phyloP scores from a whole-genome alignment of 192 early-diverging fungal genomes.

The Entomortierella parvispora region DNA sequence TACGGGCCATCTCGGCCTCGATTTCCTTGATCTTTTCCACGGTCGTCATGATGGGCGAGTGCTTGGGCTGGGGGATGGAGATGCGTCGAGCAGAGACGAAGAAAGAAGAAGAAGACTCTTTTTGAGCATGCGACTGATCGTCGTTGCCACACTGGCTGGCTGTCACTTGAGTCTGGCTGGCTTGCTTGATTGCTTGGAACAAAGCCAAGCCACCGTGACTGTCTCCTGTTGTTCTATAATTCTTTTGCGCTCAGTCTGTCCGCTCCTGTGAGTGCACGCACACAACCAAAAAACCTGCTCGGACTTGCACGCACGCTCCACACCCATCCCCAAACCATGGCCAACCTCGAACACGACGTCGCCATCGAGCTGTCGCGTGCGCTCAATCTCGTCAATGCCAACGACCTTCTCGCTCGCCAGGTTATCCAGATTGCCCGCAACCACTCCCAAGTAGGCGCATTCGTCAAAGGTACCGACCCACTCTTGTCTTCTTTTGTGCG shows the following conservation, averaged over 20 bases:
- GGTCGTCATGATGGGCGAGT: constrained; percentile 42
- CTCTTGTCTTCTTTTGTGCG: neutral
- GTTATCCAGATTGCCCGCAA: constrained; percentile 64
- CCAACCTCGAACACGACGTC: constrained; percentile 57
- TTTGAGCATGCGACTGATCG: neutral
- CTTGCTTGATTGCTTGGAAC: neutral
- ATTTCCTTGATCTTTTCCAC: constrained; percentile 55
- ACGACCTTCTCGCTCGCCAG: constrained; percentile 62
- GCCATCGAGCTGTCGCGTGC: constrained; percentile 66
- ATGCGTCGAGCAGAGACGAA: neutral
- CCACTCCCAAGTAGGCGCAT: constrained; percentile 54
- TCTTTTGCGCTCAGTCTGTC: no score
- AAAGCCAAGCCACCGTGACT: no score
- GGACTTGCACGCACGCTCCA: no score
- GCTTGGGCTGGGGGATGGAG: neutral
- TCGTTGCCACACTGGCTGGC: neutral
- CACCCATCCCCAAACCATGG: constrained; percentile 11
- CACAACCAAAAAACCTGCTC: no score
- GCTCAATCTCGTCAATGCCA: constrained; percentile 63
- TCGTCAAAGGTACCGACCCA: constrained; percentile 55
- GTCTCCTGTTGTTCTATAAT: no score
- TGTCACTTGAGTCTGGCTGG: neutral
- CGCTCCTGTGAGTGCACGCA: no score
- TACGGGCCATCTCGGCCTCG: constrained; percentile 88
- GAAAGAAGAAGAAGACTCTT: neutral